These are phyloP conservation scores for Hamigera avellanea DNA, from an alignment of 495 filamentous ascomycete species.

Conservation along the genomic window DNA sequence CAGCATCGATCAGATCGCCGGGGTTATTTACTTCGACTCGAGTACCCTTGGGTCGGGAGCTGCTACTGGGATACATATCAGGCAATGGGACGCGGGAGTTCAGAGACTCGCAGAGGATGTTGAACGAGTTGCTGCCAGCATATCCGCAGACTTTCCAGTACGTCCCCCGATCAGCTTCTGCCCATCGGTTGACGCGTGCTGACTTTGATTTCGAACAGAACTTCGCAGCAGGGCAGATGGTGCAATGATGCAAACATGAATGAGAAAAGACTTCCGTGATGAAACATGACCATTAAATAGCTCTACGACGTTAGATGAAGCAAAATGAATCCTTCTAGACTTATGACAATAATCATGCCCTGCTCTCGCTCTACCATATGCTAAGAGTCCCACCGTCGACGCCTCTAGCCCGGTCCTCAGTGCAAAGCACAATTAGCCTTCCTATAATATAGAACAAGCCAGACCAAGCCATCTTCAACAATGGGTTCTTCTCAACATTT, in stretches of 20 bases:
- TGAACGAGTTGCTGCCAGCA: constrained; percentile 58
- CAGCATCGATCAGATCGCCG: constrained; percentile 88
- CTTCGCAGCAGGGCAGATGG: constrained; percentile 1
- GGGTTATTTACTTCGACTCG: constrained; percentile 70
- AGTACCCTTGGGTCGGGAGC: constrained; percentile 51
- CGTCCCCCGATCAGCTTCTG: constrained; percentile 3
- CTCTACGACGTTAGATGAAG: too few relatives aligned
- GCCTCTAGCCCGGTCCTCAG: too few relatives aligned
- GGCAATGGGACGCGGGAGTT: constrained; percentile 83
- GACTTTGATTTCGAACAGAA: neutral
- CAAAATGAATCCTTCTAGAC: too few relatives aligned
- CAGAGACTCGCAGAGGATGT: constrained; percentile 77
- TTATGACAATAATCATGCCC: too few relatives aligned
- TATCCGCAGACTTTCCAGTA: constrained; percentile 32
- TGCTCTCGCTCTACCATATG: too few relatives aligned
- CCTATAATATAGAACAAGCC: too few relatives aligned
- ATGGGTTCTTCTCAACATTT: too few relatives aligned
- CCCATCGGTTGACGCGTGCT: neutral
- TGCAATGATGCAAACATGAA: neutral
- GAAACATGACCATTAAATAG: neutral
- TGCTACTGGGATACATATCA: constrained; percentile 44
- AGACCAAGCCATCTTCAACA: too few relatives aligned
- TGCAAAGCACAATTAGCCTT: too few relatives aligned
- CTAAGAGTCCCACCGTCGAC: too few relatives aligned
- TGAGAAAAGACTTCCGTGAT: neutral